These are phyloP conservation scores for Jackrogersella multiformis DNA, from an alignment of 495 filamentous ascomycete species.

Conservation along the genomic window DNA sequence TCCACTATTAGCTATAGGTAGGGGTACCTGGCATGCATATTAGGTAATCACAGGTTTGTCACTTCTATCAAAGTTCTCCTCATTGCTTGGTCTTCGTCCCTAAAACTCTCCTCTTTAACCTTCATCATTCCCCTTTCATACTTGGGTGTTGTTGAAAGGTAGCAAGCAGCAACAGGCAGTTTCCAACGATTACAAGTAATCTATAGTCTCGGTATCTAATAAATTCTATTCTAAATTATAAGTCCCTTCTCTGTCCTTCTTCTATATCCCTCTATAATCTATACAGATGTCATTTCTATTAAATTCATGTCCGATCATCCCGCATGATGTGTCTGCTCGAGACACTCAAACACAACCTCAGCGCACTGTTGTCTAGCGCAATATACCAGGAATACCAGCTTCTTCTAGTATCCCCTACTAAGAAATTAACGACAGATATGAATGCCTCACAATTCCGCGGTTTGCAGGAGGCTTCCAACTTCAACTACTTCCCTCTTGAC, in stretches of 20 bases:
- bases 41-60: neutral
- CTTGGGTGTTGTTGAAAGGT: no score
- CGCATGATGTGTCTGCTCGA: neutral
- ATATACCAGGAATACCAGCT: constrained; percentile 15
- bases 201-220: neutral
- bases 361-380: constrained; percentile 9
- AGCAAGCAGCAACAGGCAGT: neutral
- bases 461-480: constrained; percentile 15
- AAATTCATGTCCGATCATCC: constrained; percentile 4
- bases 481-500: constrained; percentile 11
- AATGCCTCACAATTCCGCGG: constrained; percentile 18
- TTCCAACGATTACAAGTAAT: neutral
- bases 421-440: constrained; percentile 9
- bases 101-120: neutral
- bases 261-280: constrained; percentile 17
- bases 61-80: neutral
- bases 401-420: neutral
- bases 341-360: constrained; percentile 1
- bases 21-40: neutral
- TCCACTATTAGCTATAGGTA: no score
- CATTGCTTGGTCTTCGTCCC: no score
- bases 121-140: neutral
- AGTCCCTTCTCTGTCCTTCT: neutral
- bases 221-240: constrained; percentile 18
- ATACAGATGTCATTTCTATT: constrained; percentile 15